Base-by-base conservation (phyloP, 1,284 basidiomycete species). In the Sphagnurus paluster region DNA sequence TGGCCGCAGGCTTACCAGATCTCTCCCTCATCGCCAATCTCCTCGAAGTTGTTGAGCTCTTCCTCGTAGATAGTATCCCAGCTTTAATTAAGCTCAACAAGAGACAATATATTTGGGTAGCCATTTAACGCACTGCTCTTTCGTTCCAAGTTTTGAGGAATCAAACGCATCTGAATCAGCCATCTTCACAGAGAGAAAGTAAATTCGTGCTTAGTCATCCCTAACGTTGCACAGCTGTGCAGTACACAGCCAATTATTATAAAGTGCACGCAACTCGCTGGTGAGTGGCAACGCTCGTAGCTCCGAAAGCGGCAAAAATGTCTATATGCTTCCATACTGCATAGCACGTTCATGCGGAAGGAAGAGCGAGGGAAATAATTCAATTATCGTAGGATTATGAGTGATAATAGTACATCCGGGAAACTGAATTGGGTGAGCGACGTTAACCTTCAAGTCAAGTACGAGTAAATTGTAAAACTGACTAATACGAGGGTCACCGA, bases 21-120 rank as follows among this genome's bases (percentile, higher is more conserved):
- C 67, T 95, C 92, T 29, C 93, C 92, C 62, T 93, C 90, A 63
- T 95, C 90, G 9, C 89, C 87, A 39, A 84, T 82, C 42, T 93
- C 91, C 29, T 83, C 68, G 54, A 91, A 95, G 59, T 87, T 90
- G 35, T 66, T 64, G 14, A 93, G 68, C 59, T 95, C 92, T 41
- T 77, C 74, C 26, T 79, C 69, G 61, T 89, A 90, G 7, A 85
- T 79, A 40, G 70, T 56, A 58, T 90, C 85, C 87, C 87, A 89
- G 63, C 86, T 89, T 34, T 21, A 23, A 21, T 30, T 35, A 40
- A 30, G 46, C 16, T 2, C 5, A 21, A 41, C 25, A 35, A 33
- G 26, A 16, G 41, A 29, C 8, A 37, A 39, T 38, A 34, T 29
- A 39, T 26, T 26, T 14, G 16, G 10, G 29, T 14, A 26, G n/a